phyloP scores from a whole-genome alignment of 257 asterid species.

The Gentiana macrophylla region DNA sequence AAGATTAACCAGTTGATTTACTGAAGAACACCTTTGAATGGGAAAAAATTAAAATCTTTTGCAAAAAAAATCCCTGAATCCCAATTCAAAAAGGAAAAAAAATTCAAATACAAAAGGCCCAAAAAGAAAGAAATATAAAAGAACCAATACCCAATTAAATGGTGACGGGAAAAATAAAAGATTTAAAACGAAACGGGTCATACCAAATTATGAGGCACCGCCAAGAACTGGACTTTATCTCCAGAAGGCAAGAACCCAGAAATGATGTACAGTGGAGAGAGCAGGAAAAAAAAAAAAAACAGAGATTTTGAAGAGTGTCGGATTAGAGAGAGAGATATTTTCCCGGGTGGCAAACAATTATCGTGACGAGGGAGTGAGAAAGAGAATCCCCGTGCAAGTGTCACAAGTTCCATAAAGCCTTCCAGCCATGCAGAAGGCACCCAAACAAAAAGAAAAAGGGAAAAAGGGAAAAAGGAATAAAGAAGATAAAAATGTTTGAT shows the following conservation, averaged over 20 bases:
- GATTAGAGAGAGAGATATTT: conserved; percentile 15
- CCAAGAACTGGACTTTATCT: conserved; percentile 9
- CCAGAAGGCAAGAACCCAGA: conserved; percentile 6
- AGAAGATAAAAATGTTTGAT: too few relatives aligned
- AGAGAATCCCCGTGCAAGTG: conserved; percentile 52
- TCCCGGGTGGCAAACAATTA: conserved; percentile 32
- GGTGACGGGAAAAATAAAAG: conserved; percentile 7
- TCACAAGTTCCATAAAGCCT: conserved; percentile 27
- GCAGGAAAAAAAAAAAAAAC: neutral
- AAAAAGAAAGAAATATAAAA: neutral
- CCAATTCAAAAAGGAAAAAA: conserved; percentile 14
- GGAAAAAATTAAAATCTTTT: neutral
- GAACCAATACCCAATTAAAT: neutral
- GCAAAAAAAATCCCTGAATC: conserved; percentile 2
- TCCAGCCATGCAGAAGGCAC: conserved; percentile 57
- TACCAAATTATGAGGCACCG: conserved; percentile 26
- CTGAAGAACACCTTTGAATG: neutral
- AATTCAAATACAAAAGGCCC: neutral
- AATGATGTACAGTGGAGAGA: neutral
- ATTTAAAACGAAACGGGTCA: conserved; percentile 10
- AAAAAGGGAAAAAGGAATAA: too few relatives aligned
- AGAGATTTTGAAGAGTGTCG: conserved; percentile 3
- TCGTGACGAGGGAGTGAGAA: neutral
- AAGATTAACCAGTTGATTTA: neutral
- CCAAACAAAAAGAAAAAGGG: conserved; percentile 5